These are phyloP conservation scores for Paramecium caudatum DNA, from an alignment of 73 alveolate species.

Conservation along the genomic window DNA sequence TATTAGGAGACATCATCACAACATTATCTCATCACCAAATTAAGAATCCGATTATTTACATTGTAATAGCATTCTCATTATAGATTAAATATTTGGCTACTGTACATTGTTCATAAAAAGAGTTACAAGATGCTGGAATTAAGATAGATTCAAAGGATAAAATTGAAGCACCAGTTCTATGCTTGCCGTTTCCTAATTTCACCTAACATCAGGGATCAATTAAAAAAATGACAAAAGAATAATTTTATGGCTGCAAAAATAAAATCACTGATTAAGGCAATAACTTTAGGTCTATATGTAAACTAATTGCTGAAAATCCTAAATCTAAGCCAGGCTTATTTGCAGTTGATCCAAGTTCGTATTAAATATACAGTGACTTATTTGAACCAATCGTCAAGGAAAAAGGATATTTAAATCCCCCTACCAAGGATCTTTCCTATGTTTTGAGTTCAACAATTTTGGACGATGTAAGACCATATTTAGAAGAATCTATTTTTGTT, in stretches of 20 bases:
- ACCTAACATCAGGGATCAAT: conserved; percentile 25
- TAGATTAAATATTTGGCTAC: conserved; percentile 55
- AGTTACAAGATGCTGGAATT: conserved; percentile 13
- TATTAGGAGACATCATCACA: conserved; percentile 28
- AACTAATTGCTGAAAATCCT: conserved; percentile 51
- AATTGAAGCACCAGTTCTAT: conserved; percentile 24
- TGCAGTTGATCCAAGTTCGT: conserved; percentile 58
- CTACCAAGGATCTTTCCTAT: neutral
- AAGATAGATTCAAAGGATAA: conserved; percentile 7
- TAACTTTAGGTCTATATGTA: conserved; percentile 50
- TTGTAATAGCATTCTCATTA: neutral
- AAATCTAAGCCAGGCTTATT: conserved; percentile 47
- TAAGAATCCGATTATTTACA: conserved; percentile 45
- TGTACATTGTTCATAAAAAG: conserved; percentile 23
- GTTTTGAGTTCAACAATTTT: neutral
- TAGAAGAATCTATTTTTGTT: conserved; percentile 48
- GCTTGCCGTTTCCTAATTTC: conserved; percentile 21
- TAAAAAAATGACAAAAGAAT: conserved; percentile 33
- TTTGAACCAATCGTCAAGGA: conserved; percentile 33
- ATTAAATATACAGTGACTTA: neutral
- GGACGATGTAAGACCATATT: conserved; percentile 18
- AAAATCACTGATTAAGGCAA: conserved; percentile 55
- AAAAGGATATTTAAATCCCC: neutral
- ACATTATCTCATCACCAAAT: conserved; percentile 46
- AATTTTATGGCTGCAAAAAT: conserved; percentile 48